phyloP scores from a whole-genome alignment of 1,284 basidiomycete species.

The Gomphus sp. region DNA sequence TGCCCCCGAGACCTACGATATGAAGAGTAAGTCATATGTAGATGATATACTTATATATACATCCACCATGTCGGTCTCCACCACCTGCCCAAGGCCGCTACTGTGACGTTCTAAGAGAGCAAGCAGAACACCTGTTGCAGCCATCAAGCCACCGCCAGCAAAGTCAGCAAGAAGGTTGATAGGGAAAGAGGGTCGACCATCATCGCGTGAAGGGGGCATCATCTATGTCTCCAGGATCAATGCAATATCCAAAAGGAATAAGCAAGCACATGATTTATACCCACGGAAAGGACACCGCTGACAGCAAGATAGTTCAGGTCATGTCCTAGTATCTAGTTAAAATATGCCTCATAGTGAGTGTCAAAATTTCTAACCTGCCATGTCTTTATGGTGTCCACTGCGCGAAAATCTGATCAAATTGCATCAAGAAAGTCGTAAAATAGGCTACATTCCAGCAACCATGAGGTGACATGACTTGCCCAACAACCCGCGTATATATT shows the following conservation, averaged over 20 bases:
- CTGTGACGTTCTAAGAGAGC: conserved; percentile 60
- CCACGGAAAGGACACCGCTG: conserved; percentile 66
- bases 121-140: conserved; percentile 65
- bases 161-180: conserved; percentile 76
- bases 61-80: conserved; percentile 69
- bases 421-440: background rate
- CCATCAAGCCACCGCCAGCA: conserved; percentile 72
- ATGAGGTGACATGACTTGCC: conserved; percentile 37
- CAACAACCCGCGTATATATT: conserved; percentile 57
- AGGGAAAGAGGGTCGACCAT: conserved; percentile 62
- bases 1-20: conserved; percentile 59
- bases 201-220: conserved; percentile 43
- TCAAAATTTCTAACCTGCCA: conserved; percentile 44
- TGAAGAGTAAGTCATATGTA: background rate
- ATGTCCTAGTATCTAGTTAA: conserved; percentile 40
- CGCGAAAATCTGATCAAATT: conserved; percentile 1
- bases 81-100: conserved; percentile 63
- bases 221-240: conserved; percentile 31
- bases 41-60: background rate
- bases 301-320: conserved; percentile 85
- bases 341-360: background rate
- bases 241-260: background rate
- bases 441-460: background rate
- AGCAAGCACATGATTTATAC: conserved; percentile 15
- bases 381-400: conserved; percentile 48